A percentile compares a stretch with the other conserved stretches of the same genome.
phyloP scores from a whole-genome alignment of 2,329 filamentous ascomycete species.

The Pseudogymnoascus sp. region DNA sequence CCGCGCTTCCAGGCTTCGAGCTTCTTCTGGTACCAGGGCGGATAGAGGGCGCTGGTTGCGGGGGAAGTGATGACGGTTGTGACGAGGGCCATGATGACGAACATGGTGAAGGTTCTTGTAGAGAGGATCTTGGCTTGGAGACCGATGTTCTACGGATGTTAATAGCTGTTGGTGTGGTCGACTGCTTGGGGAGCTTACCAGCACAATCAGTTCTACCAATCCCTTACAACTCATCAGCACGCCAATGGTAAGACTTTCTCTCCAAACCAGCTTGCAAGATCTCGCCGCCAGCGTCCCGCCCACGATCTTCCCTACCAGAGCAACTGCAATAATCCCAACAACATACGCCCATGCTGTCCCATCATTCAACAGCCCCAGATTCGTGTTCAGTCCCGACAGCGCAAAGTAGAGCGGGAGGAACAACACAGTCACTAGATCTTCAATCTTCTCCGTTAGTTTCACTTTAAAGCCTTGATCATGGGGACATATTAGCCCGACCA shows the following conservation, averaged over 20 bases:
- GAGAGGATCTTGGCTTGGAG: constrained; percentile 77
- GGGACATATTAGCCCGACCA: constrained; percentile 83
- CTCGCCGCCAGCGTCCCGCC: constrained; percentile 76
- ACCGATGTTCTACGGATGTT: constrained; percentile 59
- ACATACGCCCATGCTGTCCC: constrained; percentile 89
- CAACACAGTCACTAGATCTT: constrained; percentile 78
- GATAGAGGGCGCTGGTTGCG: constrained; percentile 66
- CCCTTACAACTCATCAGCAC: constrained; percentile 95
- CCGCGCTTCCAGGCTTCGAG: constrained; percentile 70
- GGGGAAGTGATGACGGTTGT: constrained; percentile 83
- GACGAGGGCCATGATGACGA: constrained; percentile 86
- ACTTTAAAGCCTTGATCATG: constrained; percentile 87
- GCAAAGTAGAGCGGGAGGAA: constrained; percentile 92
- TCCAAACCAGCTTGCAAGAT: constrained; percentile 73
- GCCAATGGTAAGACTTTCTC: constrained; percentile 83
- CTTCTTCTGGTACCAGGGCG: constrained; percentile 69
- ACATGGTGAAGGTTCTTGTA: constrained; percentile 79
- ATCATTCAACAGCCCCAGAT: constrained; percentile 74
- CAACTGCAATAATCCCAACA: constrained; percentile 71
- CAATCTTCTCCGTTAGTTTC: constrained; percentile 87
- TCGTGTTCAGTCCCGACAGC: constrained; percentile 80
- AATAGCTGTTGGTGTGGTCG: constrained; percentile 12
- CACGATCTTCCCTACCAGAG: constrained; percentile 78
- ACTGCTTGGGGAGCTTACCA: constrained; percentile 49
- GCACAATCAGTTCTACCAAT: constrained; percentile 87